Base-by-base conservation (phyloP, 139 green algal genomes). In the Monoraphidium neglectum region DNA sequence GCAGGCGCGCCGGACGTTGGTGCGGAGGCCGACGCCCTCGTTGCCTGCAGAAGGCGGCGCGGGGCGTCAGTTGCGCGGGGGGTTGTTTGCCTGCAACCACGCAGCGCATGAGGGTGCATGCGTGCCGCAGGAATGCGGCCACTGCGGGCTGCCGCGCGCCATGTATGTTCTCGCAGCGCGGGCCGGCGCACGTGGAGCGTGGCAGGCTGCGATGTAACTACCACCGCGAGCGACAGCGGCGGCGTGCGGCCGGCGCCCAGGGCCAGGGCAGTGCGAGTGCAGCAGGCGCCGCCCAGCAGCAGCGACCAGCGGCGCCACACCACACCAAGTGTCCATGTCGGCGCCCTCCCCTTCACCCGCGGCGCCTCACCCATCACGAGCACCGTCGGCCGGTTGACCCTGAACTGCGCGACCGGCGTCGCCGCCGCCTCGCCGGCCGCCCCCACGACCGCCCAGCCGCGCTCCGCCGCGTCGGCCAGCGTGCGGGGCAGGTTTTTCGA, bases 391-490 rank as follows among this genome's bases (percentile, higher is more conserved):
- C 66, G 32, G 2, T 70, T 62, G 28, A 92, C 67, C 30, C 32
- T 21, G 40, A 93, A 81, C 18, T 62, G 30, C 3, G 56, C 37
- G 51, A 82, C 74, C 18, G 77, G 67, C 35, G 84, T 43, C 1
- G 92, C 82, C 1, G 57, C 78, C 15, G 46, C 32, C 64, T 92
- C 89, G 2, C 84, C 84, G 3, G 82, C 84, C 1, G 93, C 91
- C 21, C 91, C 95, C 47, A 98, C 67, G 37, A 98, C 90, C 15
- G 51, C 59, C 93, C 93, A 97, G 46, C 93, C 93, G 30, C 75
- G 78, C 10, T 51, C 51, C 1, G 69, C 84, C 0, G 92, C 92
- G 32, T 87, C 87, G 28, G 84, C 60, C 64, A 98, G 87, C 3
- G 89, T 94, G 51, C 83, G 77, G 1, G 84, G 87, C 84, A 98